These are phyloP conservation scores for Suillus brevipes DNA, from an alignment of 768 basidiomycete species.

Conservation along the genomic window DNA sequence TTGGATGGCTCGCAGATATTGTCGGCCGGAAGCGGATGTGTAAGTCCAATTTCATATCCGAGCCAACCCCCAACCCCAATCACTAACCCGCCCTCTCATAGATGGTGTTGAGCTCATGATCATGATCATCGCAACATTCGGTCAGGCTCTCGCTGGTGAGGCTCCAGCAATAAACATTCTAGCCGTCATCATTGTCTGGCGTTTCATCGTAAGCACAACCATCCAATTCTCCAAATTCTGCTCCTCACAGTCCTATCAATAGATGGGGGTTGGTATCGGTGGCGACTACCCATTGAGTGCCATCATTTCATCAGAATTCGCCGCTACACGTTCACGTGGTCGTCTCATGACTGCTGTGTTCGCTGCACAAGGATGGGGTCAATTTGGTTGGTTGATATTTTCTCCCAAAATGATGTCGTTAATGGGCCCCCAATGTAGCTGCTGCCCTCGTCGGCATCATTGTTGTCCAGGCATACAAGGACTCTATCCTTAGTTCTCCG, in stretches of 20 bases:
- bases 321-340: slow-evolving; percentile 73
- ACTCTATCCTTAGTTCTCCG: slow-evolving; percentile 46
- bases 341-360: slow-evolving; percentile 91
- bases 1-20: slow-evolving; percentile 79
- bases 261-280: slow-evolving; percentile 83
- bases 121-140: slow-evolving; percentile 79
- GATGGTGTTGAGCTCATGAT: slow-evolving; percentile 67
- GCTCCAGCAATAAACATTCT: slow-evolving; percentile 70
- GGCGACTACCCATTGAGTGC: slow-evolving; percentile 88
- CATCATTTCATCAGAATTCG: slow-evolving; percentile 88
- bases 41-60: slow-evolving; percentile 34
- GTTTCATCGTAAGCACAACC: slow-evolving; percentile 56
- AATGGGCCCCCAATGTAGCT: slow-evolving; percentile 33
- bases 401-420: not conserved
- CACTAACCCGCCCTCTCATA: slow-evolving; percentile 12
- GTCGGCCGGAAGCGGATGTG: slow-evolving; percentile 82
- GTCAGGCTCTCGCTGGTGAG: slow-evolving; percentile 71
- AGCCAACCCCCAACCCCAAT: not conserved
- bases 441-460: slow-evolving; percentile 69
- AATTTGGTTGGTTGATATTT: slow-evolving; percentile 49
- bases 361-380: slow-evolving; percentile 85
- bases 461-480: slow-evolving; percentile 68
- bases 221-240: not conserved
- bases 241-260: not conserved
- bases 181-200: slow-evolving; percentile 80